These are phyloP conservation scores for Apiotrichum siamense DNA, from an alignment of 1,284 basidiomycete genomes.

Conservation along the genomic window DNA sequence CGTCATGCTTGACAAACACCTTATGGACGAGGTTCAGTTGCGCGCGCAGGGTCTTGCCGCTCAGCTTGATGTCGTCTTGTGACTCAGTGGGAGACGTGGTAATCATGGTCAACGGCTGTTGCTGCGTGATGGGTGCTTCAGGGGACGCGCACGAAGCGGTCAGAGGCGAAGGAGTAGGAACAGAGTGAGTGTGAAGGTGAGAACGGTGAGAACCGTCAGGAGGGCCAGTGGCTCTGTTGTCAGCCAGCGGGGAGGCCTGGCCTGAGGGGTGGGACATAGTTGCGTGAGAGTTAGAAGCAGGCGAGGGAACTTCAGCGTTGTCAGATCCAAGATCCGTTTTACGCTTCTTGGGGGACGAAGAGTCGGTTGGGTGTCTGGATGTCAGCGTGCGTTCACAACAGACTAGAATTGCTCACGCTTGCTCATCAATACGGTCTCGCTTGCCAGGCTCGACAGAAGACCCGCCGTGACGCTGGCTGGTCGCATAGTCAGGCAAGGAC, in stretches of 20 bases:
- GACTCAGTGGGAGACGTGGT: slow-evolving; percentile 29
- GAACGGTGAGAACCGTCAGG: slow-evolving; percentile 3
- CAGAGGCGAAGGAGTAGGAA: slow-evolving; percentile 18
- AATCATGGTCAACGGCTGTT: slow-evolving; percentile 22
- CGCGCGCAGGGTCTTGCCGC: slow-evolving; percentile 28
- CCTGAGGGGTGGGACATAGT: too few relatives aligned
- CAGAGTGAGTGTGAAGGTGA: slow-evolving; percentile 5
- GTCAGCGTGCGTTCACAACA: not conserved
- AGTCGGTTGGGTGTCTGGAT: not conserved
- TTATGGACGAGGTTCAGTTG: slow-evolving; percentile 31
- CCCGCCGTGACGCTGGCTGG: not conserved
- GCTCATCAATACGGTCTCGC: slow-evolving; percentile 3
- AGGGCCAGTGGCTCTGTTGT: not conserved
- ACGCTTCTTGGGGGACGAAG: slow-evolving; percentile 7
- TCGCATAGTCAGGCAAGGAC: slow-evolving; percentile 36
- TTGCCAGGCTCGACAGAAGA: slow-evolving; percentile 1
- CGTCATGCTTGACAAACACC: slow-evolving; percentile 34
- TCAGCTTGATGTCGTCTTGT: slow-evolving; percentile 32
- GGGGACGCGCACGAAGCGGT: slow-evolving; percentile 21
- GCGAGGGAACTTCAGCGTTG: slow-evolving; percentile 1
- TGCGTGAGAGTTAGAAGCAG: not conserved
- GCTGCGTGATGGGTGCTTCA: too few relatives aligned
- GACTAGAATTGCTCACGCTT: not conserved
- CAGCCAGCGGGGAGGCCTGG: not conserved
- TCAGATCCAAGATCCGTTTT: slow-evolving; percentile 5